Percentiles rank a stretch among this genome's conserved stretches.
phyloP scores from a whole-genome alignment of 164 flowering plant genomes.

The Nymphaea colorata region DNA sequence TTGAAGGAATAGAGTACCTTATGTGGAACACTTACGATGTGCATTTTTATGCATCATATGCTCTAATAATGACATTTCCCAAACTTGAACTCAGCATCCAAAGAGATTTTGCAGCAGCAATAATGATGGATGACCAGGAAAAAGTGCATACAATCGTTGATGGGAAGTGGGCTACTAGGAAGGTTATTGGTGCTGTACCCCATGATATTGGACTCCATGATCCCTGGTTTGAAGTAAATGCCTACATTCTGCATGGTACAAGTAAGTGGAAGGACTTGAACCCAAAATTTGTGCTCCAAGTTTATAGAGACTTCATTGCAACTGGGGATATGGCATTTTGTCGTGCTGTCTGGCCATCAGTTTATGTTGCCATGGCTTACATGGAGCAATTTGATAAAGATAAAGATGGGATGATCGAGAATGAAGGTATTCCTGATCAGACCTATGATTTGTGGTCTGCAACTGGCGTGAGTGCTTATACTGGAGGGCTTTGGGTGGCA shows the following conservation, averaged over 20 bases:
- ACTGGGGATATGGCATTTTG: conserved; percentile 76
- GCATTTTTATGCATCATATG: conserved; percentile 86
- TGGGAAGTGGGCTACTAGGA: conserved; percentile 61
- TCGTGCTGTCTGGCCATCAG: conserved; percentile 82
- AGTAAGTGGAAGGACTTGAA: conserved; percentile 92
- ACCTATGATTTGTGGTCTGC: conserved; percentile 93
- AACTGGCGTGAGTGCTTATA: conserved; percentile 81
- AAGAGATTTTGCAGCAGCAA: conserved; percentile 89
- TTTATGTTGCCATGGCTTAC: conserved; percentile 77
- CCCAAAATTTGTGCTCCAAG: conserved; percentile 90
- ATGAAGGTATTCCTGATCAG: conserved; percentile 97
- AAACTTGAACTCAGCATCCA: conserved; percentile 83
- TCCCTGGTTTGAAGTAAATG: conserved; percentile 95
- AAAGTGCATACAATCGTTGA: conserved; percentile 39
- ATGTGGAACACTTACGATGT: conserved; percentile 99
- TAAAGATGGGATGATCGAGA: conserved; percentile 86
- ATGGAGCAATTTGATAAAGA: conserved; percentile 89
- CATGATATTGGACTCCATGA: conserved; percentile 80
- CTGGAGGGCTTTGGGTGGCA: conserved; percentile 91
- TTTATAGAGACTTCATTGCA: conserved; percentile 68
- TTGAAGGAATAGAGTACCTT: conserved; percentile 78
- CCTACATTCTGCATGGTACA: conserved; percentile 61
- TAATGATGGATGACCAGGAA: conserved; percentile 70
- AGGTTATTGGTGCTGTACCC: conserved; percentile 92
- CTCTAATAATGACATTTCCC: conserved; percentile 66